A percentile compares a stretch with the other conserved stretches of the same genome.
Conservation (phyloP, 371 early-diverging fungal genomes). For the Zychaea mexicana region DNA sequence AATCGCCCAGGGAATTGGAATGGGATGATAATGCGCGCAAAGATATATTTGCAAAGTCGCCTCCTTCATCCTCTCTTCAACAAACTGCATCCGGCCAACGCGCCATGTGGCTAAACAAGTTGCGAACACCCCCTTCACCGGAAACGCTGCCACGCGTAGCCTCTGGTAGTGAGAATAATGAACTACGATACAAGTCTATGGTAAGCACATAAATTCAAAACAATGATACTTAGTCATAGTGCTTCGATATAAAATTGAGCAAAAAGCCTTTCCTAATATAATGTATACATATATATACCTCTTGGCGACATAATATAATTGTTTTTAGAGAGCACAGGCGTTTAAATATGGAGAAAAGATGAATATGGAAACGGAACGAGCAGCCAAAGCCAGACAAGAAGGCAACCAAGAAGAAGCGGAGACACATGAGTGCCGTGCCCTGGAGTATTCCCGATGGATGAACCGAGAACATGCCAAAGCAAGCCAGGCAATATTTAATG, state of each 20-base stretch:
- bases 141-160: not conserved
- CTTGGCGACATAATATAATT: not conserved
- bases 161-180: not conserved
- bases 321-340: not conserved
- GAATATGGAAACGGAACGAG: not conserved
- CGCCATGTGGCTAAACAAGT: not conserved
- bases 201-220: not conserved
- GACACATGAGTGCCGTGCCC: not conserved
- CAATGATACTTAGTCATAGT: too few species aligned
- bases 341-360: not conserved
- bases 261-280: too few species aligned
- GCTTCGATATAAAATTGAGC: too few species aligned
- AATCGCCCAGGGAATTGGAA: not conserved
- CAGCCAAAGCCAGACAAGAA: not conserved
- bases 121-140: not conserved
- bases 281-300: too few species aligned
- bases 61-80: not conserved
- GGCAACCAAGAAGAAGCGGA: not conserved
- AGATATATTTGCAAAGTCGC: not conserved
- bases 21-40: not conserved
- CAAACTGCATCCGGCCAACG: not conserved
- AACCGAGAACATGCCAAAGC: constrained; percentile 27
- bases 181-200: not conserved
- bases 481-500: constrained; percentile 10
- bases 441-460: constrained; percentile 7